These are phyloP conservation scores for Apiospora kogelbergensis DNA, from an alignment of 2,329 filamentous ascomycete species.

Conservation along the genomic window DNA sequence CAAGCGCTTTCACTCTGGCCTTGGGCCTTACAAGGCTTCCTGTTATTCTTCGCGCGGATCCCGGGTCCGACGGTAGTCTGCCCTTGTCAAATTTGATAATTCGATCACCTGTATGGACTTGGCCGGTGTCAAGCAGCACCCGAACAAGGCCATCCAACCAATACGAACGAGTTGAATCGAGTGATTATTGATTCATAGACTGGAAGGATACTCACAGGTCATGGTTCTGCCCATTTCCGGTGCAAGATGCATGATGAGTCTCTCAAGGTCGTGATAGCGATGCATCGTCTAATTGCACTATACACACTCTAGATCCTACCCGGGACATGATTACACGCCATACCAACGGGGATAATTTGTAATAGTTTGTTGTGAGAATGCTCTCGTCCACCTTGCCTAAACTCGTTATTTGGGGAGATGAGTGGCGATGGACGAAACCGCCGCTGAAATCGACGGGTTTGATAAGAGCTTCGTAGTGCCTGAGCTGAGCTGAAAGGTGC, in stretches of 20 bases:
- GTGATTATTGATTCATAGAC: neutral
- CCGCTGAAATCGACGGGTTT: neutral
- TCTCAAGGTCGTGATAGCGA: neutral
- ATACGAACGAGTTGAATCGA: neutral
- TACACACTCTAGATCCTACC: neutral
- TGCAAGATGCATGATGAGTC: neutral
- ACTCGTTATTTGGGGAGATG: neutral
- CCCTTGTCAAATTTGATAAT: neutral
- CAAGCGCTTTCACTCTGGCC: neutral
- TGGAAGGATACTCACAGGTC: neutral
- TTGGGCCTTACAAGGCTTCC: neutral
- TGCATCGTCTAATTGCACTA: neutral
- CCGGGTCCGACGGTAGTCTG: neutral
- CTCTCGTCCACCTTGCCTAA: neutral
- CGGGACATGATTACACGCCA: neutral
- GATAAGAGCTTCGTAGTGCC: neutral
- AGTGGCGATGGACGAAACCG: neutral
- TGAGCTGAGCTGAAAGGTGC: neutral
- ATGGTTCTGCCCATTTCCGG: neutral
- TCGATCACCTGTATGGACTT: neutral
- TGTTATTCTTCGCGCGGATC: neutral
- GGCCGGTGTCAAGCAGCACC: neutral
- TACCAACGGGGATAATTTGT: neutral
- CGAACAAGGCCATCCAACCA: neutral
- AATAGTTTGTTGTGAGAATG: neutral